These are phyloP conservation scores for Phaffomyces thermotolerans DNA, from an alignment of 805 yeast species.

Conservation along the genomic window DNA sequence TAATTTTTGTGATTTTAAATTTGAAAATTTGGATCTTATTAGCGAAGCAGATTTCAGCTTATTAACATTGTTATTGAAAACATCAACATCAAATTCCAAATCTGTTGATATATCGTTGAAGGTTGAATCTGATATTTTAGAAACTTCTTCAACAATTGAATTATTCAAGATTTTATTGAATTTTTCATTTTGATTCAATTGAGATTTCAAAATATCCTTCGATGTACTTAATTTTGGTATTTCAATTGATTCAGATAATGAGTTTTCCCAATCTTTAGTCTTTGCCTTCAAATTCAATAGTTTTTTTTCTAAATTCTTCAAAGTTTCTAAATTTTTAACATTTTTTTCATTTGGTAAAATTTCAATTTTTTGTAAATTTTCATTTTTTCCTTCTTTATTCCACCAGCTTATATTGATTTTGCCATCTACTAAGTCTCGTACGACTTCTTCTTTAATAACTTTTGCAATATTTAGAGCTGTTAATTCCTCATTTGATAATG, in stretches of 20 bases:
- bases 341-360: constrained; percentile 56
- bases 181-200: constrained; percentile 11
- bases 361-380: constrained; percentile 18
- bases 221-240: not conserved
- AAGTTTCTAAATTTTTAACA: constrained; percentile 39
- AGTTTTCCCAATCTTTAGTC: constrained; percentile 38
- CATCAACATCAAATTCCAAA: constrained; percentile 17
- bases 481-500: constrained; percentile 29
- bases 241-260: constrained; percentile 10
- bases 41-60: constrained; percentile 17
- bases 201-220: constrained; percentile 1
- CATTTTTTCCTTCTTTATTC: constrained; percentile 28
- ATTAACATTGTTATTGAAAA: constrained; percentile 16
- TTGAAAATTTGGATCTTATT: constrained; percentile 20
- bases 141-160: constrained; percentile 13
- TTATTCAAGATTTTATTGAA: constrained; percentile 19
- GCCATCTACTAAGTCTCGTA: constrained; percentile 53
- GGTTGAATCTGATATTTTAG: constrained; percentile 9
- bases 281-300: constrained; percentile 39
- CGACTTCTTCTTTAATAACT: constrained; percentile 55
- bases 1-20: constrained; percentile 35
- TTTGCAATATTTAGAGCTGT: constrained; percentile 48
- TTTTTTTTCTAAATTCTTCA: constrained; percentile 39
- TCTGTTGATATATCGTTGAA: constrained; percentile 9
- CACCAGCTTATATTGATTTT: constrained; percentile 66